A percentile compares a stretch with the other conserved stretches of the same genome.
phyloP scores from a whole-genome alignment of 2,329 filamentous ascomycete genomes.

The Aspergillus ibericus region DNA sequence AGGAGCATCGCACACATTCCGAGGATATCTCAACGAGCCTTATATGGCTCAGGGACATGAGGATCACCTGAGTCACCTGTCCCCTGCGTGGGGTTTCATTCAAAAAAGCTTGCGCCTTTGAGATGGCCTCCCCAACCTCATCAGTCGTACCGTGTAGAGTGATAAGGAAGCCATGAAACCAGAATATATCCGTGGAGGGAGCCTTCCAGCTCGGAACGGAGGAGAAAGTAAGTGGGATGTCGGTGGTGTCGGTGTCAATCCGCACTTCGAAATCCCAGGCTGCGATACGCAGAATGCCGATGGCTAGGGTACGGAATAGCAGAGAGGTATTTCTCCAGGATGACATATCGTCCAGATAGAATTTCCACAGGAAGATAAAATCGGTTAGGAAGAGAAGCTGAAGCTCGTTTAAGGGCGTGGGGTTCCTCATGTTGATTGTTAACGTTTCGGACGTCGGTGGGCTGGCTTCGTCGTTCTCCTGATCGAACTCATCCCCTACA shows the following conservation, averaged over 20 bases:
- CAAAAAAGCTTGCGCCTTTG: too few relatives aligned
- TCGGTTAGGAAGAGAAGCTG: conserved; percentile 9
- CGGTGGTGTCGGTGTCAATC: conserved; percentile 6
- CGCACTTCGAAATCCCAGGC: conserved; percentile 24
- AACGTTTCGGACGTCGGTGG: background rate
- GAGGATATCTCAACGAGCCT: background rate
- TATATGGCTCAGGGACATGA: background rate
- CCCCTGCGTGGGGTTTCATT: background rate
- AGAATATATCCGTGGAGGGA: conserved; percentile 15
- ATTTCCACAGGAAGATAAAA: conserved; percentile 8
- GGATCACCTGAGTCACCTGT: background rate
- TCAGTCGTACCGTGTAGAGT: background rate
- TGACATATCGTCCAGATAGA: background rate
- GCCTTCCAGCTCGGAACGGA: conserved; percentile 6
- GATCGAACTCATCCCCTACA: background rate
- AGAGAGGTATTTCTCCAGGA: background rate
- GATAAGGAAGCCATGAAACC: conserved; percentile 21
- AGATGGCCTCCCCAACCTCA: too few relatives aligned
- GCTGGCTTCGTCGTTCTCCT: background rate
- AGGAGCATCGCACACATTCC: background rate
- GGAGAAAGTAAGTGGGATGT: conserved; percentile 1
- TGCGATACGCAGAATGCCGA: conserved; percentile 21
- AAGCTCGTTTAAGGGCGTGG: conserved; percentile 8
- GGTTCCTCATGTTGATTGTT: background rate
- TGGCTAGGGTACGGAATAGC: conserved; percentile 11